phyloP scores from a whole-genome alignment of 1,284 basidiomycete species.

The Phellopilus nigrolimitatus region DNA sequence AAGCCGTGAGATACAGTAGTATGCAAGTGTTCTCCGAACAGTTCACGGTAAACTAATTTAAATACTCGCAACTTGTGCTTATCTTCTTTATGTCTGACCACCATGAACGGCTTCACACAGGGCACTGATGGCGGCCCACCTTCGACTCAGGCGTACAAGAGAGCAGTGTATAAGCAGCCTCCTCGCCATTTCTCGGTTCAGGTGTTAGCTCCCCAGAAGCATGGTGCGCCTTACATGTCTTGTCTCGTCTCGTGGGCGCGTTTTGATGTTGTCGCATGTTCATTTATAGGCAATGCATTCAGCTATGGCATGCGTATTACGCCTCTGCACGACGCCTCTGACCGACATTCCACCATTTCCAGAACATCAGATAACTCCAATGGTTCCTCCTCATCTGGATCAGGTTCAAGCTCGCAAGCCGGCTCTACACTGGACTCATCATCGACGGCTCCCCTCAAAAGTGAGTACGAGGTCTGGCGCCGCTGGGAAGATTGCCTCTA shows the following conservation, averaged over 20 bases:
- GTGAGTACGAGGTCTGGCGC: constrained; percentile 68
- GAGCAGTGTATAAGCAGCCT: constrained; percentile 54
- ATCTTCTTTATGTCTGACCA: not conserved
- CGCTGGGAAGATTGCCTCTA: constrained; percentile 76
- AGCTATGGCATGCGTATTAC: constrained; percentile 60
- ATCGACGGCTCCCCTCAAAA: constrained; percentile 16
- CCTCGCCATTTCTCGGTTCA: constrained; percentile 58
- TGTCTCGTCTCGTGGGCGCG: not conserved
- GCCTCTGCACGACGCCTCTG: constrained; percentile 36
- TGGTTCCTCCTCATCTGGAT: constrained; percentile 28
- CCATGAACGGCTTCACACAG: not conserved
- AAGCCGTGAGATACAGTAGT: not conserved
- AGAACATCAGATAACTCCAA: constrained; percentile 29
- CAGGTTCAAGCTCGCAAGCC: not conserved
- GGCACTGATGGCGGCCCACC: constrained; percentile 15
- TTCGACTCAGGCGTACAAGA: constrained; percentile 41
- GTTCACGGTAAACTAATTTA: not conserved
- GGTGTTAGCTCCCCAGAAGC: constrained; percentile 51
- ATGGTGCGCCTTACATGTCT: constrained; percentile 40
- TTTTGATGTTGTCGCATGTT: constrained; percentile 2
- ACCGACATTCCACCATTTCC: constrained; percentile 30
- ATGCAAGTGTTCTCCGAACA: constrained; percentile 3
- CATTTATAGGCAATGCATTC: constrained; percentile 42
- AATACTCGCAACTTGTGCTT: not conserved
- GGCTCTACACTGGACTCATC: constrained; percentile 12